Evolutionary conservation across 2,329 filamentous ascomycete genomes (phyloP).

Genomic region (Ceratocystiopsis minuta): DNA sequence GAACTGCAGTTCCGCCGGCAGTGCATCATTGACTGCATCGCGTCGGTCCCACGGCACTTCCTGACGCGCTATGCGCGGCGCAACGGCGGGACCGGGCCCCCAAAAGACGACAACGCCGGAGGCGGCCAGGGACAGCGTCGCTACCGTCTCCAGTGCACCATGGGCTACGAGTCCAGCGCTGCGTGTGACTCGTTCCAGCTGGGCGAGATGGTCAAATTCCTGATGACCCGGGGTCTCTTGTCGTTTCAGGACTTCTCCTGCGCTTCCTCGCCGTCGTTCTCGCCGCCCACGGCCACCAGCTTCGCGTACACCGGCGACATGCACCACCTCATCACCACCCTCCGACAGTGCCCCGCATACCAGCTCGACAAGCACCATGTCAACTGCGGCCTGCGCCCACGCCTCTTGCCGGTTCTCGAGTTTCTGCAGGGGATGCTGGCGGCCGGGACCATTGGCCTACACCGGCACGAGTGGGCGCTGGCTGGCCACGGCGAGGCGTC

Average conservation of each 20-base stretch:
- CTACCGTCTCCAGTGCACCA: constrained; percentile 38
- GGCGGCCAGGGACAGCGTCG: no score
- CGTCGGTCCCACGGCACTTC: constrained; percentile 52
- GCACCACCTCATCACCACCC: constrained; percentile 36
- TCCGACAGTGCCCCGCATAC: constrained; percentile 52
- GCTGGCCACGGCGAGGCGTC: constrained; percentile 12
- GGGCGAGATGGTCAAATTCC: constrained; percentile 59
- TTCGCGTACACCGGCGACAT: constrained; percentile 30
- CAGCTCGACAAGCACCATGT: constrained; percentile 57
- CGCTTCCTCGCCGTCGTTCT: constrained; percentile 15
- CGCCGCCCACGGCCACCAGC: background rate
- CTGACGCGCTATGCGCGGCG: constrained; percentile 40
- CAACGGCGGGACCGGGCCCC: no score
- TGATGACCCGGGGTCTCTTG: constrained; percentile 41
- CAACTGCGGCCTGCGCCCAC: constrained; percentile 52
- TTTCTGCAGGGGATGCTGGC: constrained; percentile 41
- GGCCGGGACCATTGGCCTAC: constrained; percentile 25
- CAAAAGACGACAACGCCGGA: no score
- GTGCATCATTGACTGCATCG: constrained; percentile 48
- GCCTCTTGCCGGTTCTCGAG: constrained; percentile 47
- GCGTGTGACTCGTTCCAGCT: constrained; percentile 65
- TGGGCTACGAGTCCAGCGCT: constrained; percentile 54
- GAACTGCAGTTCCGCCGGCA: constrained; percentile 49
- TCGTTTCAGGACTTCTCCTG: constrained; percentile 35
- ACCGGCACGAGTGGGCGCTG: constrained; percentile 28